Conservation (phyloP, 192 early-diverging fungal genomes). For the Helicostylum pulchrum region DNA sequence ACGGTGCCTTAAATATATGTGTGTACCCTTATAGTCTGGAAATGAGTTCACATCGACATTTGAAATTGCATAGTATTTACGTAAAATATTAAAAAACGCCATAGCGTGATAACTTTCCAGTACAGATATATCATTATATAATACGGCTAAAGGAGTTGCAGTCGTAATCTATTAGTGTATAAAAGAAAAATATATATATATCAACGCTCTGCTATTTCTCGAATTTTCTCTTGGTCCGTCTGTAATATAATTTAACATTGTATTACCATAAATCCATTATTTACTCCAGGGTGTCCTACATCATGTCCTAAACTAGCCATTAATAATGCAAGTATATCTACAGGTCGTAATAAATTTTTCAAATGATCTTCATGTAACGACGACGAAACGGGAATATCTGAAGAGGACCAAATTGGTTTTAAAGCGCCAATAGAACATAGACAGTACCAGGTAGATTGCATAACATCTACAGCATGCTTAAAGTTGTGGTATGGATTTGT, state of each 20-base stretch:
- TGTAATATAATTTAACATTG: neutral
- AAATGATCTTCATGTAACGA: conserved; percentile 5
- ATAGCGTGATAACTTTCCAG: conserved; percentile 93
- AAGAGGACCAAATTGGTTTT: conserved; percentile 6
- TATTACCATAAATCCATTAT: conserved; percentile 82
- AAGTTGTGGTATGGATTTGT: conserved; percentile 93
- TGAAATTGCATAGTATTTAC: conserved; percentile 30
- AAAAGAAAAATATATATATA: neutral
- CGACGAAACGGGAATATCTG: neutral
- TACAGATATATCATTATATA: conserved; percentile 94
- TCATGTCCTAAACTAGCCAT: conserved; percentile 78
- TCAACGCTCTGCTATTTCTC: neutral
- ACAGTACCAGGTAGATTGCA: conserved; percentile 85
- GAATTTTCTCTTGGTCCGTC: neutral
- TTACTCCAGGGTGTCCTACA: conserved; percentile 90
- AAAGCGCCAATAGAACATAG: conserved; percentile 57
- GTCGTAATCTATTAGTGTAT: conserved; percentile 54
- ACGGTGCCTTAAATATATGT: neutral
- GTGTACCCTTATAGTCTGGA: conserved; percentile 27
- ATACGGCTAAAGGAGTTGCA: conserved; percentile 74
- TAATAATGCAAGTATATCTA: conserved; percentile 69
- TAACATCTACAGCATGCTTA: conserved; percentile 90
- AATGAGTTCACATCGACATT: conserved; percentile 9
- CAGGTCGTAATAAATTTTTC: conserved; percentile 44
- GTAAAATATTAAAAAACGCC: conserved; percentile 65